phyloP scores from a whole-genome alignment of 23 red algal species.

The Cyanidiococcus yangmingshanensis region DNA sequence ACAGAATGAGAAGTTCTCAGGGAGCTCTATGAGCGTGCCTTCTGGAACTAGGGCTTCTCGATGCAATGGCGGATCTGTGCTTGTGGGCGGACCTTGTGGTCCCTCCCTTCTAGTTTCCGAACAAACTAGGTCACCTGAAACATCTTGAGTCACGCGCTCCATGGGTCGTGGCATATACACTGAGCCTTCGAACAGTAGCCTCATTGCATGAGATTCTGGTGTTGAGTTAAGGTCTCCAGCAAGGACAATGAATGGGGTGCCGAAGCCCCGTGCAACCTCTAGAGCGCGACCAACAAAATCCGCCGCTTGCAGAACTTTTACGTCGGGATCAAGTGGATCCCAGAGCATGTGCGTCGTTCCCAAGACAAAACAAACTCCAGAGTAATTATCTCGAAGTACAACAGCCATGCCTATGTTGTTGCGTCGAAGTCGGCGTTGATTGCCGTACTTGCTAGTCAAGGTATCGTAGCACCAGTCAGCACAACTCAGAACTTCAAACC shows the following conservation, averaged over 20 bases:
- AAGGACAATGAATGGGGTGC: not conserved
- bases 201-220: not conserved
- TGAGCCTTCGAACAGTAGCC: conserved; percentile 14
- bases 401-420: conserved; percentile 20
- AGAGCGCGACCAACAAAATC: conserved; percentile 3
- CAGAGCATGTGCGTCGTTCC: conserved; percentile 26
- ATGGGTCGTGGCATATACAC: not conserved
- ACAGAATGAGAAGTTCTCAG: not conserved
- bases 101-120: too few relatives aligned
- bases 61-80: too few relatives aligned
- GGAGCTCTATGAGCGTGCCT: not conserved
- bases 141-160: too few relatives aligned
- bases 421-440: not conserved
- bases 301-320: conserved; percentile 20
- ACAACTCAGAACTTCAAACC: not conserved
- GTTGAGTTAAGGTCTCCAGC: conserved; percentile 22
- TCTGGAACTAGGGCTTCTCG: not conserved
- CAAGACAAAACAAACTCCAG: not conserved
- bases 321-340: conserved; percentile 20
- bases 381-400: not conserved
- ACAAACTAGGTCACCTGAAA: too few relatives aligned
- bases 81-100: too few relatives aligned
- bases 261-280: not conserved
- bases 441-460: not conserved
- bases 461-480: conserved; percentile 15